A percentile compares a stretch with the other conserved stretches of the same genome.
These are phyloP conservation scores for Lotmaria passim DNA, from an alignment of 208 protist species.

Conservation along the genomic window DNA sequence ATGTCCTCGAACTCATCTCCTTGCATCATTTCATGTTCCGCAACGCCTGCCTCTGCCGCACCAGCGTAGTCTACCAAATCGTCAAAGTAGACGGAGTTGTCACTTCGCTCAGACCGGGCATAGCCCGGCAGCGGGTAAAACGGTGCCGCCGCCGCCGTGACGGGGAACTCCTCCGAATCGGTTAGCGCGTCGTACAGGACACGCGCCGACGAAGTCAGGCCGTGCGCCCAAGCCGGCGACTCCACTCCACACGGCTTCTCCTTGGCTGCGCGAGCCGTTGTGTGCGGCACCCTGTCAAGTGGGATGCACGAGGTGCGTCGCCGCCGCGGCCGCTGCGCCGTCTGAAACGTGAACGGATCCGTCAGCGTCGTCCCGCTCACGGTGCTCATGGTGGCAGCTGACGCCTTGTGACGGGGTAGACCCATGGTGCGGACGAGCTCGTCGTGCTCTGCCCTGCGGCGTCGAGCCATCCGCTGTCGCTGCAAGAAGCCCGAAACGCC, in stretches of 20 bases:
- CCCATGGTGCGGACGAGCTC: slow-evolving; percentile 50
- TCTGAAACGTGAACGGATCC: slow-evolving; percentile 29
- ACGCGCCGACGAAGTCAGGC: slow-evolving; percentile 22
- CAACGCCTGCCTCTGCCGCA: no score
- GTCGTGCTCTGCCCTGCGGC: slow-evolving; percentile 51
- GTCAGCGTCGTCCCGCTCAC: slow-evolving; percentile 8
- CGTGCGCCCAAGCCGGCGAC: background rate
- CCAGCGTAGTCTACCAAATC: background rate
- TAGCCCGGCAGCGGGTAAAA: slow-evolving; percentile 25
- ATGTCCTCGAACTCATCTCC: background rate
- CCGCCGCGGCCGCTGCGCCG: slow-evolving; percentile 10
- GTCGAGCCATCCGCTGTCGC: slow-evolving; percentile 58
- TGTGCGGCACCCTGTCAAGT: background rate
- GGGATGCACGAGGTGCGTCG: slow-evolving; percentile 3
- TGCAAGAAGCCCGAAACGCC: slow-evolving; percentile 68
- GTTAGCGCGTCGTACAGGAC: slow-evolving; percentile 22
- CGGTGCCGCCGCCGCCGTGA: background rate
- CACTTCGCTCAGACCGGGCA: background rate
- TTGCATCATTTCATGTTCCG: background rate
- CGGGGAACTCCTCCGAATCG: slow-evolving; percentile 2
- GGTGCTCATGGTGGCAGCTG: background rate
- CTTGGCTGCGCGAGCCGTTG: background rate
- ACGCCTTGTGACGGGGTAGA: slow-evolving; percentile 18
- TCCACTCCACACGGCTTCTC: background rate
- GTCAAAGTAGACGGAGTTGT: slow-evolving; percentile 13